A percentile compares a stretch with the other conserved stretches of the same genome.
phyloP scores from a whole-genome alignment of 1,284 basidiomycete species.

The Malassezia globosa region DNA sequence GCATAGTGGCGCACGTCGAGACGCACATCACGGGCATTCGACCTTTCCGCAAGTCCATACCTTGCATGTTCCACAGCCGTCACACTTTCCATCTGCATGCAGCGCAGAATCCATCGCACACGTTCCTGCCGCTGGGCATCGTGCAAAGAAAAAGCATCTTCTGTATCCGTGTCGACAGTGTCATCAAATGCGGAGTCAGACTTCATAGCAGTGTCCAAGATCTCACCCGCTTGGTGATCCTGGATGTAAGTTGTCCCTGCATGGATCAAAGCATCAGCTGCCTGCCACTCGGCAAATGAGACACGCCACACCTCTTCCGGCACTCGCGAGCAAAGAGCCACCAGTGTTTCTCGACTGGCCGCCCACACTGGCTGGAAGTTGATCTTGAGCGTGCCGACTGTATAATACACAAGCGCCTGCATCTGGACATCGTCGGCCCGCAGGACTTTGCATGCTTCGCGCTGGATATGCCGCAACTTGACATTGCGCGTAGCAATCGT shows the following conservation, averaged over 20 bases:
- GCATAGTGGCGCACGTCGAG: slow-evolving; percentile 9
- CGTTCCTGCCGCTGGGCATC: slow-evolving; percentile 17
- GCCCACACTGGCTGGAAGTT: slow-evolving; percentile 43
- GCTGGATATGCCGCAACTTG: slow-evolving; percentile 30
- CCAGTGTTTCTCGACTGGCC: slow-evolving; percentile 31
- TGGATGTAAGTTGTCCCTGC: slow-evolving; percentile 17
- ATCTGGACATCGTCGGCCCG: slow-evolving; percentile 2
- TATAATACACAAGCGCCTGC: slow-evolving; percentile 21
- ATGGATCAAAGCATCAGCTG: slow-evolving; percentile 9
- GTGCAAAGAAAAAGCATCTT: slow-evolving; percentile 19
- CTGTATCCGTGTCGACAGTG: slow-evolving; percentile 13
- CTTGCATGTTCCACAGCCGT: neutral
- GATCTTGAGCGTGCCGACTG: slow-evolving; percentile 39
- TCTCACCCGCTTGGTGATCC: neutral
- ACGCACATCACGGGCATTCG: neutral
- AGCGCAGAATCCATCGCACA: neutral
- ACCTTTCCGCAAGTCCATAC: neutral
- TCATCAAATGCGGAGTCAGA: slow-evolving; percentile 21
- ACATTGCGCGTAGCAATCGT: slow-evolving; percentile 40
- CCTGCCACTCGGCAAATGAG: slow-evolving; percentile 21
- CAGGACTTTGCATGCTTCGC: slow-evolving; percentile 16
- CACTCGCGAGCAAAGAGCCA: slow-evolving; percentile 23
- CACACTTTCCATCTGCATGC: neutral
- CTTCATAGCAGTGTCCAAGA: neutral
- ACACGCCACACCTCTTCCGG: slow-evolving; percentile 21